Evolutionary conservation across 805 yeast species (phyloP).

Genomic region (Pichia heedii): DNA sequence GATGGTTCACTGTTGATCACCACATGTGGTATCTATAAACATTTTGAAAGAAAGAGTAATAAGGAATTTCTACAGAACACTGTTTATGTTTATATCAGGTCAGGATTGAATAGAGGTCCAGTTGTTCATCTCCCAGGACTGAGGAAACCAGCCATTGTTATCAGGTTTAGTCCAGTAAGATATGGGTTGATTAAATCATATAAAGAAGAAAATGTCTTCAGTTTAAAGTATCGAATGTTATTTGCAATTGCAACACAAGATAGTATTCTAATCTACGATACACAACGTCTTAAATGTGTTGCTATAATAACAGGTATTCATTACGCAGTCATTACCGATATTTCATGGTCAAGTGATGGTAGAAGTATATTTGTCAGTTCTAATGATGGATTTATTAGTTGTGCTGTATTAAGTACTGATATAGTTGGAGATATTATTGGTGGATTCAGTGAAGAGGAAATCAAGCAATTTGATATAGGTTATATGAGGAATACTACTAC

Average conservation of each 20-base stretch:
- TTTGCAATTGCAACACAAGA: conserved; percentile 94
- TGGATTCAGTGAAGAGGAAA: conserved; percentile 16
- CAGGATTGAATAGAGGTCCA: conserved; percentile 60
- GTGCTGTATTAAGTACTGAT: conserved; percentile 41
- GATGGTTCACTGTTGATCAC: conserved; percentile 78
- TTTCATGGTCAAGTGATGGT: conserved; percentile 81
- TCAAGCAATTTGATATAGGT: background rate
- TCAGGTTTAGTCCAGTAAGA: conserved; percentile 63
- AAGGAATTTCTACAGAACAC: conserved; percentile 39
- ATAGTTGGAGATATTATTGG: conserved; percentile 45
- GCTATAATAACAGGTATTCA: conserved; percentile 75
- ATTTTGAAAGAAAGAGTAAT: background rate
- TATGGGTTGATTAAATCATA: conserved; percentile 32
- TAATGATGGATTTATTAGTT: conserved; percentile 88
- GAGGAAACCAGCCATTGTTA: conserved; percentile 75
- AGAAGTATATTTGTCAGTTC: conserved; percentile 61
- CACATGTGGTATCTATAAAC: conserved; percentile 61
- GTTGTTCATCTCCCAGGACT: conserved; percentile 72
- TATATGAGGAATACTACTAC: background rate
- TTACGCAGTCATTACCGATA: conserved; percentile 80
- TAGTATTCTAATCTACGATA: conserved; percentile 72
- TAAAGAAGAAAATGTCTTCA: conserved; percentile 28
- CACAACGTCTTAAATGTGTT: conserved; percentile 58
- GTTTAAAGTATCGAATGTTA: conserved; percentile 68
- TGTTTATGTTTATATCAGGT: conserved; percentile 70